Evolutionary conservation across 257 asterid genomes (phyloP).

Genomic region (Plectranthus barbatus): DNA sequence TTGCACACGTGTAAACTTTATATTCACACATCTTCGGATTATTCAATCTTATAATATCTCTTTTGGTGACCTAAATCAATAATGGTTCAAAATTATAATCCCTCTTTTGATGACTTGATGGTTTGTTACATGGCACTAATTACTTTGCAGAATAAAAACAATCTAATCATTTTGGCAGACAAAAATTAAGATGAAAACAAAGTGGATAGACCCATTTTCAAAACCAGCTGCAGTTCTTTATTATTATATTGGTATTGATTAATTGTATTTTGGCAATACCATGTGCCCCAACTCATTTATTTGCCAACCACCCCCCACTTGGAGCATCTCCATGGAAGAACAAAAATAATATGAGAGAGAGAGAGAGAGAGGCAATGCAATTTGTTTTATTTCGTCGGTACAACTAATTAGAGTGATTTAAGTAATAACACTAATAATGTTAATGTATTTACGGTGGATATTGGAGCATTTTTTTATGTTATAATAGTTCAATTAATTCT

Average conservation of each 20-base stretch:
- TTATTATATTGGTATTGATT: neutral
- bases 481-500: too few relatives aligned
- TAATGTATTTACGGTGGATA: too few relatives aligned
- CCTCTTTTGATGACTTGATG: neutral
- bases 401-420: constrained; percentile 11
- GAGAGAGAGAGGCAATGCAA: neutral
- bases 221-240: neutral
- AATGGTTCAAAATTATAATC: neutral
- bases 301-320: constrained; percentile 1
- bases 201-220: neutral
- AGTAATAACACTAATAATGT: too few relatives aligned
- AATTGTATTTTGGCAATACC: neutral
- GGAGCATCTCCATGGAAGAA: neutral
- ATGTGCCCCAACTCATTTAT: neutral
- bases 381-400: neutral
- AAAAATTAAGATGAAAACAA: neutral
- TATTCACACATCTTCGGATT: too few relatives aligned
- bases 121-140: neutral
- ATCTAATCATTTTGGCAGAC: neutral
- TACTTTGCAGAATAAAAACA: neutral
- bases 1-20: too few relatives aligned
- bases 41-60: neutral
- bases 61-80: neutral
- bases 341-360: too few relatives aligned
- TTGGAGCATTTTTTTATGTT: too few relatives aligned